Percentiles rank a stretch among this genome's conserved stretches.
These are phyloP conservation scores for Paraphoma sp. DNA, from an alignment of 2,329 filamentous ascomycete species.

Conservation along the genomic window DNA sequence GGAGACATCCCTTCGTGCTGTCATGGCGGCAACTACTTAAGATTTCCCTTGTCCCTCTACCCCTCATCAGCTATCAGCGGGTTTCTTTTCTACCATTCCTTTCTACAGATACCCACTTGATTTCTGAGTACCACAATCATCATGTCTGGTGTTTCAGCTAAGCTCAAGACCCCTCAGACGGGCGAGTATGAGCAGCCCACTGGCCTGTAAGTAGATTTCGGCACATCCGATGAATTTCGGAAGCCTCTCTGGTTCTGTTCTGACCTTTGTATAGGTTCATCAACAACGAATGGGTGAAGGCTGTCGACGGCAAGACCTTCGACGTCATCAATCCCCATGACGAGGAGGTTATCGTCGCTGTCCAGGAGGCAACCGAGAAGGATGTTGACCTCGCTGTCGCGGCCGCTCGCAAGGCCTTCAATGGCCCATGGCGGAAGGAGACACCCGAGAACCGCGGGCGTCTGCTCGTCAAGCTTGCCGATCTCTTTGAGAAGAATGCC, in stretches of 20 bases:
- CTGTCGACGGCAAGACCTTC: conserved; percentile 86
- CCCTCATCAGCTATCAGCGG: conserved; percentile 19
- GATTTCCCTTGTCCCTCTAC: conserved; percentile 24
- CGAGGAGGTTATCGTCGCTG: conserved; percentile 83
- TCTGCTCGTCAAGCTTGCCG: conserved; percentile 76
- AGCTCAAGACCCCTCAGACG: conserved; percentile 72
- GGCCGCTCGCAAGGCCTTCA: conserved; percentile 85
- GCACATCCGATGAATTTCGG: conserved; percentile 6
- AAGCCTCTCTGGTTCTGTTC: conserved; percentile 11
- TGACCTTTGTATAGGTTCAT: conserved; percentile 69
- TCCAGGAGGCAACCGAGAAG: conserved; percentile 87
- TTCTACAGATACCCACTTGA: conserved; percentile 33
- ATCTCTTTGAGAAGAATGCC: conserved; percentile 78
- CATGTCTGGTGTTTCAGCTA: conserved; percentile 57
- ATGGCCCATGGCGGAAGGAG: conserved; percentile 72
- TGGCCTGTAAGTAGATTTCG: conserved; percentile 55
- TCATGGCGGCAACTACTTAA: conserved; percentile 42
- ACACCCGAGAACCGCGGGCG: conserved; percentile 75
- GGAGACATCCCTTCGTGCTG: conserved; percentile 30
- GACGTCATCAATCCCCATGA: conserved; percentile 89
- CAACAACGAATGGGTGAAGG: conserved; percentile 89
- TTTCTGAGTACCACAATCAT: conserved; percentile 27
- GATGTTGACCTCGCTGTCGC: conserved; percentile 80
- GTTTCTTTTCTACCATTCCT: background rate
- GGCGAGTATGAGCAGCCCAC: conserved; percentile 64